A percentile compares a stretch with the other conserved stretches of the same genome.
Evolutionary conservation across 2,329 filamentous ascomycete species (phyloP).

Genomic region (Fusarium brevicatenulatum): DNA sequence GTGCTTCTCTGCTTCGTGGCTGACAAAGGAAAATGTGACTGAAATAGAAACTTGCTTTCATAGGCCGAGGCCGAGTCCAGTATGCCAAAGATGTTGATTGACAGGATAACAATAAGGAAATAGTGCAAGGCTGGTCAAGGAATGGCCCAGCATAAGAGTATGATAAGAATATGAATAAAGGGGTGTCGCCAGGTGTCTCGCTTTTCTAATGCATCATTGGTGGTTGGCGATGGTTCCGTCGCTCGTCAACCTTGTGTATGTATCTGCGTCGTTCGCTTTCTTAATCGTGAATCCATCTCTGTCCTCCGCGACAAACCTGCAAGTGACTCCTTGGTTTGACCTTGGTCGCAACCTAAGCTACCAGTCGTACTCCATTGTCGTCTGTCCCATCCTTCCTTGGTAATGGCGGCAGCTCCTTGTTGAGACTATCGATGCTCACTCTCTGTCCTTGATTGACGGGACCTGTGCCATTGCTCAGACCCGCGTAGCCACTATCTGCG

Average conservation of each 20-base stretch:
- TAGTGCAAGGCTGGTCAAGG: conserved; percentile 33
- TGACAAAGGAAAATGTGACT: conserved; percentile 37
- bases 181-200: conserved; percentile 40
- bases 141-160: conserved; percentile 28
- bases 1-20: conserved; percentile 21
- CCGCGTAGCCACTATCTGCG: conserved; percentile 60
- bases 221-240: conserved; percentile 41
- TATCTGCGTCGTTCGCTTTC: conserved; percentile 37
- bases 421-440: conserved; percentile 66
- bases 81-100: conserved; percentile 32
- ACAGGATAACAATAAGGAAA: conserved; percentile 30
- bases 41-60: conserved; percentile 36
- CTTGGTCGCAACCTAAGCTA: conserved; percentile 46
- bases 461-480: conserved; percentile 48
- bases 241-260: conserved; percentile 38
- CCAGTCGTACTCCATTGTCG: conserved; percentile 45
- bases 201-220: conserved; percentile 46
- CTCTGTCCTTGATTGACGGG: conserved; percentile 47
- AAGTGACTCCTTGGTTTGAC: conserved; percentile 23
- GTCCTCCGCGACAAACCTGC: conserved; percentile 28
- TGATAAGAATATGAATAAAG: not conserved
- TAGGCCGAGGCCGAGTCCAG: conserved; percentile 31
- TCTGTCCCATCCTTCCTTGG: conserved; percentile 52
- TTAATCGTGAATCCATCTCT: conserved; percentile 39
- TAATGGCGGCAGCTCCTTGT: conserved; percentile 69